A percentile compares a stretch with the other conserved stretches of the same genome.
Conservation (phyloP, 352 stramenopile genomes). For the Globisporangium recalcitrans region DNA sequence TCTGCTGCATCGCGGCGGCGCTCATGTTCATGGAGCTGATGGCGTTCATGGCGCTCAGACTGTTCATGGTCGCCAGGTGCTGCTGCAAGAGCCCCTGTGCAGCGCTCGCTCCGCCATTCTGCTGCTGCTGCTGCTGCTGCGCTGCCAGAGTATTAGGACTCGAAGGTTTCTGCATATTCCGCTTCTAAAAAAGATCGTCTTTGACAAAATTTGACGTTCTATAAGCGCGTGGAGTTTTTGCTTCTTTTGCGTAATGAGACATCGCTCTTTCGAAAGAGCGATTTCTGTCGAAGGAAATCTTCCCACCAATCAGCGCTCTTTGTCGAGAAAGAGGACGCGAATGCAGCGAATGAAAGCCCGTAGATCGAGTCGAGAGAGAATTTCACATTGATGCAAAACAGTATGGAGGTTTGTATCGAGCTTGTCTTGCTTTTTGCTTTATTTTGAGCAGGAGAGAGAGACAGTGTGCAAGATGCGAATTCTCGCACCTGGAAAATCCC, state of each 20-base stretch:
- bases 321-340: neutral
- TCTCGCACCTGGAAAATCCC: neutral
- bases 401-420: too few relatives aligned
- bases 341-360: neutral
- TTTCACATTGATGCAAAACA: neutral
- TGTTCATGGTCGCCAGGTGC: constrained; percentile 19
- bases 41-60: constrained; percentile 17
- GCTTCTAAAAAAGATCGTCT: neutral
- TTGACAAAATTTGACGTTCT: constrained; percentile 65
- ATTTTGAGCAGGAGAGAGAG: neutral
- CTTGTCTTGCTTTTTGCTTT: too few relatives aligned
- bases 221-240: constrained; percentile 25
- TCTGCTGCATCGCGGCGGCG: neutral
- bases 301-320: neutral
- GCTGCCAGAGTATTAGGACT: constrained; percentile 68
- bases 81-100: constrained; percentile 16
- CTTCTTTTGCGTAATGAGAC: too few relatives aligned
- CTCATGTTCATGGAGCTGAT: constrained; percentile 16
- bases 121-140: constrained; percentile 16
- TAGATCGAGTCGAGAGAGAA: neutral
- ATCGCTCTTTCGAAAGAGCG: too few relatives aligned
- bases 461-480: constrained; percentile 1
- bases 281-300: neutral
- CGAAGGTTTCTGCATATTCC: constrained; percentile 66
- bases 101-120: constrained; percentile 8